Evolutionary conservation across 352 stramenopile genomes (phyloP).

Genomic region (Globisporangium acanthophoron): DNA sequence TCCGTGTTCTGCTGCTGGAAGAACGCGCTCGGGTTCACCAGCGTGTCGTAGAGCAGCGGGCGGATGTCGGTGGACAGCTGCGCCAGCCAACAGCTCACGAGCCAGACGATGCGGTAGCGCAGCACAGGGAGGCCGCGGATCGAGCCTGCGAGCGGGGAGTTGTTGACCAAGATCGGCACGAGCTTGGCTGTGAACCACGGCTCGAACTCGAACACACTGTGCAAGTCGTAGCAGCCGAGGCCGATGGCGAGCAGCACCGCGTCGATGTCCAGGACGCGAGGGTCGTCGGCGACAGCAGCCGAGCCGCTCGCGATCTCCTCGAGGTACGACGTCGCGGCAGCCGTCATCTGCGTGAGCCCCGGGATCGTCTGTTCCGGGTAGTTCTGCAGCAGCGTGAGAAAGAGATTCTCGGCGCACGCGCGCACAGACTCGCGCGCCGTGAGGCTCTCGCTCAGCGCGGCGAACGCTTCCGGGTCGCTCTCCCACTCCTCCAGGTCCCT

Average conservation of each 20-base stretch:
- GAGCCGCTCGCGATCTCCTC: conserved; percentile 22
- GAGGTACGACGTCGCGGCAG: conserved; percentile 43
- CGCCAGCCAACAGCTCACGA: conserved; percentile 83
- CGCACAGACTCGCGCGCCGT: conserved; percentile 79
- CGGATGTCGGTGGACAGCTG: conserved; percentile 66
- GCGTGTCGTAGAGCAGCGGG: conserved; percentile 71
- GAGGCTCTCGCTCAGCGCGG: conserved; percentile 61
- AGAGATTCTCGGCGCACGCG: conserved; percentile 75
- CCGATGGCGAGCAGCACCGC: conserved; percentile 77
- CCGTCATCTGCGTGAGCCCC: conserved; percentile 64
- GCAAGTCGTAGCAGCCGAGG: conserved; percentile 80
- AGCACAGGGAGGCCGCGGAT: conserved; percentile 58
- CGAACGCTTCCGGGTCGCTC: conserved; percentile 61
- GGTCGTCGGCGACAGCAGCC: conserved; percentile 15
- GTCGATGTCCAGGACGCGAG: conserved; percentile 56
- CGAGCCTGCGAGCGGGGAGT: conserved; percentile 23
- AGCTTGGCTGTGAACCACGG: conserved; percentile 76
- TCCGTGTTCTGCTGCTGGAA: conserved; percentile 29
- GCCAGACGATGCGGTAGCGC: conserved; percentile 74
- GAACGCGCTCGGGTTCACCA: conserved; percentile 42
- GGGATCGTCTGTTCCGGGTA: conserved; percentile 63
- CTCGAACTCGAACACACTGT: conserved; percentile 86
- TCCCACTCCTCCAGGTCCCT: conserved; percentile 71
- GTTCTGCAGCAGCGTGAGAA: conserved; percentile 76
- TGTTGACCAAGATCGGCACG: conserved; percentile 55